Evolutionary conservation across 345 rosid species (phyloP).

Genomic region (Acer negundo): DNA sequence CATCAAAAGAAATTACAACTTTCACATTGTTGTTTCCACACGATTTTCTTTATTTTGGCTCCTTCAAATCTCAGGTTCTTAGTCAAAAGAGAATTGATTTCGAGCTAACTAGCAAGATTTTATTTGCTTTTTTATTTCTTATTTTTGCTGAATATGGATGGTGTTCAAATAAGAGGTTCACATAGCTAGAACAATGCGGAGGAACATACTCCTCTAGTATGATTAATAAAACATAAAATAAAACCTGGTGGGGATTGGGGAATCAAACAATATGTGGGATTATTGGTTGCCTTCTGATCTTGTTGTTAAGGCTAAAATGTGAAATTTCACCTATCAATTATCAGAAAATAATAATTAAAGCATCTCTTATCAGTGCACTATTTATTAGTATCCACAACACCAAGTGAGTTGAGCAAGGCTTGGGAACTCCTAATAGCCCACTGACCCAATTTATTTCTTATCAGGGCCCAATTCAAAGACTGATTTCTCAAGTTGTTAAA

Average conservation of each 20-base stretch:
- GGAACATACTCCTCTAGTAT: conserved; percentile 1
- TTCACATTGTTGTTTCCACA: neutral
- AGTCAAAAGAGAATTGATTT: neutral
- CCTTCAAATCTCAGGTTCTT: neutral
- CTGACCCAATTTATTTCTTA: neutral
- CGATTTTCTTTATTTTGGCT: neutral
- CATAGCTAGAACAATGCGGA: neutral
- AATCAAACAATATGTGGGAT: too few relatives aligned
- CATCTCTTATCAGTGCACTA: too few relatives aligned
- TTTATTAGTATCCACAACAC: too few relatives aligned
- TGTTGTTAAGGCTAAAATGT: too few relatives aligned
- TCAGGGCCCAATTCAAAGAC: too few relatives aligned
- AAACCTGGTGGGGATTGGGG: neutral
- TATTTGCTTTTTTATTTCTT: neutral
- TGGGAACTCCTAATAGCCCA: too few relatives aligned
- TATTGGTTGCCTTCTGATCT: too few relatives aligned
- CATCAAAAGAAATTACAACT: too few relatives aligned
- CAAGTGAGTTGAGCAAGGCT: too few relatives aligned
- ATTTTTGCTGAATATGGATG: neutral
- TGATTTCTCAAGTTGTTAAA: too few relatives aligned
- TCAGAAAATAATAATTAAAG: too few relatives aligned
- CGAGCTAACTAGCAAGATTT: neutral
- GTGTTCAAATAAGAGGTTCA: neutral
- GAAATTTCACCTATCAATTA: too few relatives aligned
- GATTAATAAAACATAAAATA: neutral